A percentile compares a stretch with the other conserved stretches of the same genome.
Evolutionary conservation across 2,329 filamentous ascomycete species (phyloP).

Genomic region (Claviceps monticola): DNA sequence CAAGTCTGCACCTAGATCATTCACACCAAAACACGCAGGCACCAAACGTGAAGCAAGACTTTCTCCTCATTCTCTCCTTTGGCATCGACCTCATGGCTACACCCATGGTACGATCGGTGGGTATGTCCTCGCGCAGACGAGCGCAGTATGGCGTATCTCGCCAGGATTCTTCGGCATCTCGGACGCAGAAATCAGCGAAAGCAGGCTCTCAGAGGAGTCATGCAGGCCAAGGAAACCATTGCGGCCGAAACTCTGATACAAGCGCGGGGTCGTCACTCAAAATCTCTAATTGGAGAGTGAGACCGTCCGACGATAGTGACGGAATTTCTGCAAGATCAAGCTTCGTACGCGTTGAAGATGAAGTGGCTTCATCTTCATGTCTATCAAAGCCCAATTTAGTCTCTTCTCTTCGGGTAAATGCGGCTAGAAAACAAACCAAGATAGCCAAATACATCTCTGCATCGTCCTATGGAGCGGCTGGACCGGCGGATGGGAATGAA

Average conservation of each 20-base stretch:
- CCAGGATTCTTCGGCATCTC: not conserved
- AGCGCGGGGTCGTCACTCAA: slow-evolving; percentile 1
- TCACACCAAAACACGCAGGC: not conserved
- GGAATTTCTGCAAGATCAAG: not conserved
- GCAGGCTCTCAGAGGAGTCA: not conserved
- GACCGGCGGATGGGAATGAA: not conserved
- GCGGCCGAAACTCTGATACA: not conserved
- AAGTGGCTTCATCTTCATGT: not conserved
- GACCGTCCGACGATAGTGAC: slow-evolving; percentile 1
- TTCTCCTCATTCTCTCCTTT: not conserved
- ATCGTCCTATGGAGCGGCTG: not conserved
- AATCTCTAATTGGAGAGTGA: slow-evolving; percentile 4
- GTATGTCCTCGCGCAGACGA: not conserved
- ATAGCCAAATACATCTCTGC: not conserved
- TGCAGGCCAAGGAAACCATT: not conserved
- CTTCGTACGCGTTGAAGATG: not conserved
- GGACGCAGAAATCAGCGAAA: not conserved
- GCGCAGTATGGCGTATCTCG: not conserved
- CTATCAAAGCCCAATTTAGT: not conserved
- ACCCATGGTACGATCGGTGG: not conserved
- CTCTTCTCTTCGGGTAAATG: not conserved
- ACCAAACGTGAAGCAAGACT: not conserved
- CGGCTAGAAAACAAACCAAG: not conserved
- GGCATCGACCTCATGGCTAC: not conserved
- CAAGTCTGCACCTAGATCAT: too few relatives aligned